phyloP scores from a whole-genome alignment of 2,329 filamentous ascomycete species.

The Plectosphaerella plurivora region DNA sequence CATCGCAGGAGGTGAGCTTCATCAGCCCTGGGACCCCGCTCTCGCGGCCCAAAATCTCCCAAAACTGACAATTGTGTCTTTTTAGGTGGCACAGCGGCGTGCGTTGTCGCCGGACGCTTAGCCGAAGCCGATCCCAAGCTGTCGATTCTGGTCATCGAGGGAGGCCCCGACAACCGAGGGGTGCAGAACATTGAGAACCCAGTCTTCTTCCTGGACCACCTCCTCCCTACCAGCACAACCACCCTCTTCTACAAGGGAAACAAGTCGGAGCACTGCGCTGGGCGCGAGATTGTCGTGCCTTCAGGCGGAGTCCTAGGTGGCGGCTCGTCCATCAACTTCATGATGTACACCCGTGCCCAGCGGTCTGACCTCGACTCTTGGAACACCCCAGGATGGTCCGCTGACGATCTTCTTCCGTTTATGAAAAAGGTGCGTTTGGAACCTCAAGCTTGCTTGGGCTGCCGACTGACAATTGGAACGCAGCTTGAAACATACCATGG shows the following conservation, averaged over 20 bases:
- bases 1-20: constrained; percentile 38
- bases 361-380: constrained; percentile 46
- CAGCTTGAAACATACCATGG: constrained; percentile 20
- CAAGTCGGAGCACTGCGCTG: constrained; percentile 36
- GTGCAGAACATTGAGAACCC: constrained; percentile 44
- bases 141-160: constrained; percentile 47
- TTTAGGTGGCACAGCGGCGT: constrained; percentile 41
- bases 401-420: constrained; percentile 45
- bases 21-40: not conserved
- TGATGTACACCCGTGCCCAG: constrained; percentile 41
- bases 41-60: not conserved
- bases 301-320: constrained; percentile 46
- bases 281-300: constrained; percentile 33
- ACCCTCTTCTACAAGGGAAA: constrained; percentile 46
- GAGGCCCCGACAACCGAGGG: constrained; percentile 48
- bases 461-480: not conserved
- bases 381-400: constrained; percentile 46
- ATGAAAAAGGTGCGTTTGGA: constrained; percentile 36
- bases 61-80: not conserved
- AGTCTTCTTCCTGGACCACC: constrained; percentile 49
- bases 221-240: constrained; percentile 68
- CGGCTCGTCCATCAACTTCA: constrained; percentile 42
- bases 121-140: constrained; percentile 43
- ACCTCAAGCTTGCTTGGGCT: not conserved
- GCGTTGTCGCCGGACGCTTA: constrained; percentile 43